Evolutionary conservation across 2,329 filamentous ascomycete genomes (phyloP).

Genomic region (Chrysoporthe deuterocubensis): DNA sequence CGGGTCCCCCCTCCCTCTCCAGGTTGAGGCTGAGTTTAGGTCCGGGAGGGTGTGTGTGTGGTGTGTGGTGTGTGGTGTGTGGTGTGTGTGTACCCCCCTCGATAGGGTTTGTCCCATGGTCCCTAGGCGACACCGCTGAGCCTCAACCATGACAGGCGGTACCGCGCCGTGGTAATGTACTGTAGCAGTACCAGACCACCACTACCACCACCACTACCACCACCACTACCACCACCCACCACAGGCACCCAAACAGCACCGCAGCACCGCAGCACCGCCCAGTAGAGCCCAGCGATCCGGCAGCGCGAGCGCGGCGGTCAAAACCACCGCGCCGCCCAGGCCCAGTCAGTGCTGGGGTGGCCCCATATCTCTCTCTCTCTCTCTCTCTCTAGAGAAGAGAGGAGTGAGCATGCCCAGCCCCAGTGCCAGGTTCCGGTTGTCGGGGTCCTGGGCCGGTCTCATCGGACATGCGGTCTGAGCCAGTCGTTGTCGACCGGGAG

Average conservation of each 20-base stretch:
- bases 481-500: conserved; percentile 23
- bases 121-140: background rate
- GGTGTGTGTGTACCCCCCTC: background rate
- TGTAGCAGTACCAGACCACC: background rate
- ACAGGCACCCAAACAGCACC: no score
- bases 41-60: background rate
- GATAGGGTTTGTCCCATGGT: conserved; percentile 5
- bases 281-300: background rate
- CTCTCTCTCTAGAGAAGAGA: no score
- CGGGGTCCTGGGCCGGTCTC: conserved; percentile 25
- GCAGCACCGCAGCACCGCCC: no score
- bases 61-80: no score
- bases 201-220: no score
- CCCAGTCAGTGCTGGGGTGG: conserved; percentile 18
- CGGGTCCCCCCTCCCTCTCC: no score
- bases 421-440: conserved; percentile 16
- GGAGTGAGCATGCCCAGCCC: no score
- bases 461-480: conserved; percentile 28
- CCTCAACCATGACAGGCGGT: conserved; percentile 2
- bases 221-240: no score
- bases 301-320: conserved; percentile 24
- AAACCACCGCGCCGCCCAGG: conserved; percentile 17
- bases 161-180: background rate
- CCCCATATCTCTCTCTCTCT: conserved; percentile 1
- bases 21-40: background rate